Evolutionary conservation across 1,139 yeast species (phyloP).

Genomic region (Ogataea hybrid): DNA sequence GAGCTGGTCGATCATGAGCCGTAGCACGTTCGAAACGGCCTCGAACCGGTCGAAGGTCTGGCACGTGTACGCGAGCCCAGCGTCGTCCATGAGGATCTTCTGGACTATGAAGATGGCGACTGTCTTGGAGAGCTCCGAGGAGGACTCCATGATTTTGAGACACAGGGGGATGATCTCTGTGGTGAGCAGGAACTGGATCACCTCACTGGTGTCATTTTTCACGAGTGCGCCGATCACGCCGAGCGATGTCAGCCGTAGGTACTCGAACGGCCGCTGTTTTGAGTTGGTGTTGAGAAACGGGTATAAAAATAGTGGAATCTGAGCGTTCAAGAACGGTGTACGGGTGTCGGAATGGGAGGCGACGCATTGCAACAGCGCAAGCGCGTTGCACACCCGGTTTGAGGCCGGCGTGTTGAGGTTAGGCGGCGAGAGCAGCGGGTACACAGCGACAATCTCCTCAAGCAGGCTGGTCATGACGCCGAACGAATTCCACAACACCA

Average conservation of each 20-base stretch:
- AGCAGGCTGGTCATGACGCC: conserved; percentile 93
- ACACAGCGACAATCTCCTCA: conserved; percentile 87
- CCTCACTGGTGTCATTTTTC: conserved; percentile 94
- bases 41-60: conserved; percentile 93
- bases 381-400: conserved; percentile 92
- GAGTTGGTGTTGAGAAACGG: conserved; percentile 93
- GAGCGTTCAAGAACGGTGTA: conserved; percentile 80
- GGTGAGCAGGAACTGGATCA: conserved; percentile 81
- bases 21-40: conserved; percentile 87
- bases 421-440: conserved; percentile 88
- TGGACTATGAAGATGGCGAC: conserved; percentile 96
- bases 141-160: conserved; percentile 90
- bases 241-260: conserved; percentile 83
- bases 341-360: conserved; percentile 94
- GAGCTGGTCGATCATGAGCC: conserved; percentile 86
- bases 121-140: conserved; percentile 90
- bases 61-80: conserved; percentile 88
- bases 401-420: conserved; percentile 82
- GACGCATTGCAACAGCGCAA: conserved; percentile 92
- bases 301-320: conserved; percentile 85
- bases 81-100: conserved; percentile 86
- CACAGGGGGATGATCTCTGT: conserved; percentile 96
- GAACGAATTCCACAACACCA: conserved; percentile 92
- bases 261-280: conserved; percentile 90
- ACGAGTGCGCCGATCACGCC: conserved; percentile 98